Evolutionary conservation across 1,284 basidiomycete genomes (phyloP).

Genomic region (Coniferiporia weirii): DNA sequence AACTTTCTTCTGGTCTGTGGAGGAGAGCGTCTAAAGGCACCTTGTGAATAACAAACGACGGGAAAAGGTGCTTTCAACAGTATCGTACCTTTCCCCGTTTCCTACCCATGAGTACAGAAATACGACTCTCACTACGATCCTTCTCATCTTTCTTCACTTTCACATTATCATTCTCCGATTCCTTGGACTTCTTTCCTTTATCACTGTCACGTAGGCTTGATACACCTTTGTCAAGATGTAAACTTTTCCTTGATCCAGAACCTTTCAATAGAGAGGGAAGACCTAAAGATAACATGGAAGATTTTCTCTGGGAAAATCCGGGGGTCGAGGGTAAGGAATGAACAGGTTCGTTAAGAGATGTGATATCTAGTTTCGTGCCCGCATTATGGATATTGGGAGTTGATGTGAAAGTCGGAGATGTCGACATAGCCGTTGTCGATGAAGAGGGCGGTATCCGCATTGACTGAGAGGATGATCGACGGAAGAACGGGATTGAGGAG

Average conservation of each 20-base stretch:
- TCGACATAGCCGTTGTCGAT: constrained; percentile 26
- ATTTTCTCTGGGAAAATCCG: constrained; percentile 64
- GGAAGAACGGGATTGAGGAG: constrained; percentile 93
- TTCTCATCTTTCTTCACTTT: constrained; percentile 72
- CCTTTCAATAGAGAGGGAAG: constrained; percentile 77
- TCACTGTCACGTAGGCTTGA: constrained; percentile 30
- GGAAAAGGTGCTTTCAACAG: constrained; percentile 2
- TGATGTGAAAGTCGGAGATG: constrained; percentile 49
- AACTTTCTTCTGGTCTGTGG: constrained; percentile 69
- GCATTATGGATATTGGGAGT: constrained; percentile 34
- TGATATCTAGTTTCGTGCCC: constrained; percentile 35
- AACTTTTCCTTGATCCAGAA: constrained; percentile 74
- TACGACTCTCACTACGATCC: constrained; percentile 78
- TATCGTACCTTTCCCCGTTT: constrained; percentile 83
- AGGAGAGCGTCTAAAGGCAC: constrained; percentile 70
- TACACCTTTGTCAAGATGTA: constrained; percentile 69
- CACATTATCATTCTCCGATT: constrained; percentile 43
- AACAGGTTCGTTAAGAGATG: constrained; percentile 34
- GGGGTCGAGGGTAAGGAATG: constrained; percentile 51
- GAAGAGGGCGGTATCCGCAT: constrained; percentile 51
- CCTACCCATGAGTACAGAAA: constrained; percentile 82
- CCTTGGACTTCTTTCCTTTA: constrained; percentile 39
- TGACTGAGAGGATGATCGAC: constrained; percentile 86
- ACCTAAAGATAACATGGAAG: constrained; percentile 69
- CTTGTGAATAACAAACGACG: constrained; percentile 17